These are phyloP conservation scores for Fragilaria radians DNA, from an alignment of 108 stramenopile genomes.

Conservation along the genomic window DNA sequence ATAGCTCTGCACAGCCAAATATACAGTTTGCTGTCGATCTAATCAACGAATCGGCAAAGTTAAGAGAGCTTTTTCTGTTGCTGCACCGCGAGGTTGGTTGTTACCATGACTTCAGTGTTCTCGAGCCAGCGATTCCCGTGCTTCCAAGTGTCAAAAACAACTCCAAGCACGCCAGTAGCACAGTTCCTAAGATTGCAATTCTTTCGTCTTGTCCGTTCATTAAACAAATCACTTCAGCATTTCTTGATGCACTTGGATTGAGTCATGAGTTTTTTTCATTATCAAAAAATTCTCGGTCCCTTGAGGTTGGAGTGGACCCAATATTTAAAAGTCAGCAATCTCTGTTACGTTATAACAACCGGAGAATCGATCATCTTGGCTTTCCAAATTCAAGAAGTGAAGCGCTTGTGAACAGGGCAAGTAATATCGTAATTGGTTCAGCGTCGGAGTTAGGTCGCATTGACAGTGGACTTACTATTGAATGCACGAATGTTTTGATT, in stretches of 20 bases:
- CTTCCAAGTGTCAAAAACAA: conserved; percentile 9
- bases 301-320: no score
- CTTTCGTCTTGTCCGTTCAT: conserved; percentile 60
- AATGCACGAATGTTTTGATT: conserved; percentile 57
- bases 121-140: conserved; percentile 2
- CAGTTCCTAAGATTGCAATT: conserved; percentile 51
- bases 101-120: conserved; percentile 9
- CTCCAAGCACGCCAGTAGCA: conserved; percentile 2
- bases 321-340: conserved; percentile 19
- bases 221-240: conserved; percentile 40
- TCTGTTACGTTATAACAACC: conserved; percentile 38
- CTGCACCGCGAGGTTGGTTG: conserved; percentile 46
- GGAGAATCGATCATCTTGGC: not conserved
- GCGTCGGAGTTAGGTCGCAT: conserved; percentile 36
- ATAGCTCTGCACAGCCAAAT: conserved; percentile 39
- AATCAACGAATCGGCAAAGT: conserved; percentile 51
- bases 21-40: conserved; percentile 31
- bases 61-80: conserved; percentile 50
- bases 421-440: conserved; percentile 53
- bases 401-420: not conserved
- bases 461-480: conserved; percentile 52
- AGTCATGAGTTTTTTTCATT: conserved; percentile 26
- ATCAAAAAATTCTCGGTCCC: no score
- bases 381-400: not conserved
- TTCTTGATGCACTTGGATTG: conserved; percentile 65